Evolutionary conservation across 1,139 yeast species (phyloP).

Genomic region (Diutina catenulata): DNA sequence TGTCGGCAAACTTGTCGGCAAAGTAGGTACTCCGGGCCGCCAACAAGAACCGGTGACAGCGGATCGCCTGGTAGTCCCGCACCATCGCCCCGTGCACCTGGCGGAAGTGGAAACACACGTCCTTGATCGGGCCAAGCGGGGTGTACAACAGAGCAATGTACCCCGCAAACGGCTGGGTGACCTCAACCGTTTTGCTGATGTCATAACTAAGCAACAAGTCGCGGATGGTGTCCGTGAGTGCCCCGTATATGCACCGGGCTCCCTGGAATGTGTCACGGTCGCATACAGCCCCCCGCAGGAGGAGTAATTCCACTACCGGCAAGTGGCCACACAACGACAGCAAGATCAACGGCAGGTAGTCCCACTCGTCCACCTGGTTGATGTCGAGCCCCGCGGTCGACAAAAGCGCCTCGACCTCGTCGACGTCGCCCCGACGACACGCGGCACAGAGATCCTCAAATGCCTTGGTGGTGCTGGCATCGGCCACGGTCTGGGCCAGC

Average conservation of each 20-base stretch:
- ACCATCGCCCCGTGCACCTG: conserved; percentile 9
- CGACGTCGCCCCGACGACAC: conserved; percentile 59
- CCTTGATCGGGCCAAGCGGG: conserved; percentile 20
- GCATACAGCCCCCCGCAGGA: conserved; percentile 59
- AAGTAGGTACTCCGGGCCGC: conserved; percentile 26
- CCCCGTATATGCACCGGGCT: conserved; percentile 70
- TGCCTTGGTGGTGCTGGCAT: background rate
- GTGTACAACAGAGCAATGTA: conserved; percentile 42
- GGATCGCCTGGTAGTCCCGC: conserved; percentile 11
- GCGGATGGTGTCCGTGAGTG: conserved; percentile 55
- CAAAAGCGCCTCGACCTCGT: conserved; percentile 46
- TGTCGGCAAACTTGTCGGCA: conserved; percentile 13
- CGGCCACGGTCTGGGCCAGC: conserved; percentile 1
- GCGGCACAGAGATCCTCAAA: conserved; percentile 46
- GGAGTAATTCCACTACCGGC: conserved; percentile 43
- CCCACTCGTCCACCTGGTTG: conserved; percentile 61
- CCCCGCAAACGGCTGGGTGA: conserved; percentile 63
- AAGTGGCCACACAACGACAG: conserved; percentile 71
- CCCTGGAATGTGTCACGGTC: conserved; percentile 76
- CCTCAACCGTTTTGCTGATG: conserved; percentile 56
- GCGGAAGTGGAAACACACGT: conserved; percentile 22
- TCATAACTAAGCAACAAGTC: conserved; percentile 48
- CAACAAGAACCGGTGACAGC: conserved; percentile 28
- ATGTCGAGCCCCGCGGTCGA: conserved; percentile 41
- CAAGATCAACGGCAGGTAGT: conserved; percentile 60